Evolutionary conservation across 2,329 filamentous ascomycete species (phyloP).

Genomic region (Chalaropsis ovoidea): DNA sequence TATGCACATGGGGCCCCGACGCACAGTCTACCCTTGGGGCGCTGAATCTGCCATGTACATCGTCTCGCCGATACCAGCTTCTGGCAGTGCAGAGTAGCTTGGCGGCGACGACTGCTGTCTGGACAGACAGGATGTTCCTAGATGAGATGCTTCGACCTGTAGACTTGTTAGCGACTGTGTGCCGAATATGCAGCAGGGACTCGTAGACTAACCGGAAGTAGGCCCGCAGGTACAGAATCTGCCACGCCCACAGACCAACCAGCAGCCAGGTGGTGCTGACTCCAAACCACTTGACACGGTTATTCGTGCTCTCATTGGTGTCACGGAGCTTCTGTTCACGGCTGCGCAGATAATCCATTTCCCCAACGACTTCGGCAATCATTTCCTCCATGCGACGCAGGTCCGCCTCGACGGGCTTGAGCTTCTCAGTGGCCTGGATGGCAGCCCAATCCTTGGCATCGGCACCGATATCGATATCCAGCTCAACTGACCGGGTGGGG

Average conservation of each 20-base stretch:
- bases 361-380: conserved; percentile 73
- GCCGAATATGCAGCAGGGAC: background rate
- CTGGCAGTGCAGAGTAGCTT: background rate
- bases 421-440: conserved; percentile 91
- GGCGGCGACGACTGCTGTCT: background rate
- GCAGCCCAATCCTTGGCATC: conserved; percentile 97
- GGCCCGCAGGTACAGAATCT: conserved; percentile 92
- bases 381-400: conserved; percentile 86
- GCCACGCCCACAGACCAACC: conserved; percentile 82
- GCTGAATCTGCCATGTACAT: background rate
- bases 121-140: conserved; percentile 32
- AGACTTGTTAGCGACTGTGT: conserved; percentile 22
- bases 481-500: conserved; percentile 64
- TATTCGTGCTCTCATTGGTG: conserved; percentile 99
- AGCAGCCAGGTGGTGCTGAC: conserved; percentile 87
- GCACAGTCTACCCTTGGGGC: background rate
- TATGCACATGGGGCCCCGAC: background rate
- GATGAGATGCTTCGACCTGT: conserved; percentile 59
- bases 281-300: conserved; percentile 96
- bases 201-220: conserved; percentile 68
- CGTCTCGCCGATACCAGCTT: background rate
- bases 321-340: conserved; percentile 93
- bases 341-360: conserved; percentile 89
- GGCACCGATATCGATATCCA: conserved; percentile 91
- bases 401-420: conserved; percentile 93